A percentile compares a stretch with the other conserved stretches of the same genome.
These are phyloP conservation scores for Rhodotorula sp. DNA, from an alignment of 1,284 basidiomycete species.

Conservation along the genomic window DNA sequence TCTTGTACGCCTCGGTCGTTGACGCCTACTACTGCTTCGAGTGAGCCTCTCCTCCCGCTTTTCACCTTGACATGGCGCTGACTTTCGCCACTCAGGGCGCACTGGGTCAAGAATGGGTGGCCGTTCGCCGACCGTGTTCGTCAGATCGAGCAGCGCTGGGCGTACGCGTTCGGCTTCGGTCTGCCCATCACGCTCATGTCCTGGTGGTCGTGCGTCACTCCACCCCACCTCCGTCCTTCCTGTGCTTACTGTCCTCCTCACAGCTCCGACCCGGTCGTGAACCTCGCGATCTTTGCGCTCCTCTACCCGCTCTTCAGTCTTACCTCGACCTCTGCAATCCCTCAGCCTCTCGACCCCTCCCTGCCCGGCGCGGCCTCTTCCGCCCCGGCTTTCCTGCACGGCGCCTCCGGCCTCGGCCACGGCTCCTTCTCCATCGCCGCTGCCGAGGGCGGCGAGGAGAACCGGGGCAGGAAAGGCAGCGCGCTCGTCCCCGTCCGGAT, in stretches of 20 bases:
- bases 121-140: conserved; percentile 67
- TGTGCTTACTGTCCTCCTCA: conserved; percentile 52
- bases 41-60: conserved; percentile 57
- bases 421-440: conserved; percentile 51
- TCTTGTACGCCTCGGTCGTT: conserved; percentile 76
- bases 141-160: conserved; percentile 79
- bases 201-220: conserved; percentile 33
- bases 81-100: conserved; percentile 58
- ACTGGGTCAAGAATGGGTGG: conserved; percentile 72
- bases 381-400: conserved; percentile 67
- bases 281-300: conserved; percentile 73
- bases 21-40: conserved; percentile 82
- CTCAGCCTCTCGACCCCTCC: conserved; percentile 32
- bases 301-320: conserved; percentile 61
- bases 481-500: conserved; percentile 75
- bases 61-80: too few relatives aligned
- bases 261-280: conserved; percentile 68
- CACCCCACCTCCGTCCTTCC: conserved; percentile 1
- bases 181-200: conserved; percentile 32
- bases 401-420: conserved; percentile 57
- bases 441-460: conserved; percentile 40
- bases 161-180: conserved; percentile 80
- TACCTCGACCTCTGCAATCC: conserved; percentile 40
- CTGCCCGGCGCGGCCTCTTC: conserved; percentile 62
- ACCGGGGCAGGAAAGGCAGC: conserved; percentile 59